Evolutionary conservation across 129 eudicot species (phyloP).

Genomic region (Artemisia annua): DNA sequence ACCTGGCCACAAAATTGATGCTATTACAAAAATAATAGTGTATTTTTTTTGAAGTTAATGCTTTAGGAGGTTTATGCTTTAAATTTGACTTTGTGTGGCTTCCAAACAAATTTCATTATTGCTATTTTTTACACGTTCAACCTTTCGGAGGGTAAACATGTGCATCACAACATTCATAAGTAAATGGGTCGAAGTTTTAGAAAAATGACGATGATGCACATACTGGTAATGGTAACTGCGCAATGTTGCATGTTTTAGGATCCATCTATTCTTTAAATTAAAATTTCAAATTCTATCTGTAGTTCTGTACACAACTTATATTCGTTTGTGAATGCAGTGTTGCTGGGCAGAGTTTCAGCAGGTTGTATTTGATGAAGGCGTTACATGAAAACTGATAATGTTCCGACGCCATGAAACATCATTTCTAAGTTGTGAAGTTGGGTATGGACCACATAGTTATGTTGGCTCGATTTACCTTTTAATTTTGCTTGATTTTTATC

Average conservation of each 20-base stretch:
- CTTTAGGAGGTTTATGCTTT: too few relatives aligned
- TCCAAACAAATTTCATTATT: too few relatives aligned
- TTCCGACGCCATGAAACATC: constrained; percentile 14
- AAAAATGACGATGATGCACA: neutral
- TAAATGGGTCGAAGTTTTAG: neutral
- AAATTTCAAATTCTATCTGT: neutral
- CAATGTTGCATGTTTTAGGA: neutral
- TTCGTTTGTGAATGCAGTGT: constrained; percentile 58
- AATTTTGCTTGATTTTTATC: constrained; percentile 10
- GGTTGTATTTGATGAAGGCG: constrained; percentile 84
- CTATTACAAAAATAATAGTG: too few relatives aligned
- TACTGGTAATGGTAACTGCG: neutral
- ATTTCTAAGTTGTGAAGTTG: constrained; percentile 17
- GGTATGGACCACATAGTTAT: constrained; percentile 13
- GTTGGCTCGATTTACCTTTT: constrained; percentile 12
- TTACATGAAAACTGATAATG: constrained; percentile 67
- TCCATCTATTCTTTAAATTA: neutral
- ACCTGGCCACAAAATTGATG: too few relatives aligned
- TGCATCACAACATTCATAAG: too few relatives aligned
- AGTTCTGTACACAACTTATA: neutral
- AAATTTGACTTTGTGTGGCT: too few relatives aligned
- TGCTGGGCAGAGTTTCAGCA: constrained; percentile 94
- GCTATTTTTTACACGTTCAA: too few relatives aligned
- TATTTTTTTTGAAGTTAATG: too few relatives aligned
- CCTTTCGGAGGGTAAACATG: too few relatives aligned